phyloP scores from a whole-genome alignment of 805 yeast species.

The Wickerhamomyces alni region DNA sequence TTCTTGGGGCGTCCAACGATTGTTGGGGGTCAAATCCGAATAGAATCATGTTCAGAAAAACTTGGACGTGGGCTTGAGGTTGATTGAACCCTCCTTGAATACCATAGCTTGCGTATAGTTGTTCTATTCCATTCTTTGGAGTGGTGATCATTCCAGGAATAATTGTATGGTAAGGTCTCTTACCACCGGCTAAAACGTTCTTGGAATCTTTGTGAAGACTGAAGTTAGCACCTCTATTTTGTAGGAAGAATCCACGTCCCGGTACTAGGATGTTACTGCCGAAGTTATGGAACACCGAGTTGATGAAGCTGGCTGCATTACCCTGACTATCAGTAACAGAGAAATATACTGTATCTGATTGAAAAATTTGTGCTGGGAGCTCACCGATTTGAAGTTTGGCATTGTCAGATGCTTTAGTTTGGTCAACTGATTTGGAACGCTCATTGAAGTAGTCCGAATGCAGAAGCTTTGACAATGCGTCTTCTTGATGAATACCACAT shows the following conservation, averaged over 20 bases:
- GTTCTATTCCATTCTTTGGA: slow-evolving; percentile 28
- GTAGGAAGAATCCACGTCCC: slow-evolving; percentile 60
- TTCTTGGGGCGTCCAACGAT: slow-evolving; percentile 70
- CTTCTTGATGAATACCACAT: slow-evolving; percentile 25
- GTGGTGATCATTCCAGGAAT: slow-evolving; percentile 76
- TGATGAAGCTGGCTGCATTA: slow-evolving; percentile 78
- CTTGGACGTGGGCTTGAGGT: slow-evolving; percentile 82
- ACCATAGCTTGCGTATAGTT: slow-evolving; percentile 67
- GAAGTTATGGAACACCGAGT: slow-evolving; percentile 63
- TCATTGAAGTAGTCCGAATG: slow-evolving; percentile 41
- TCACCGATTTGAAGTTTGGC: slow-evolving; percentile 37
- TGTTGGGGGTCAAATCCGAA: slow-evolving; percentile 68
- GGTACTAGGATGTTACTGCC: slow-evolving; percentile 69
- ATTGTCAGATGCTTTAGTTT: slow-evolving; percentile 35
- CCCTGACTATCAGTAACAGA: slow-evolving; percentile 61
- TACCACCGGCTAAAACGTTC: slow-evolving; percentile 61
- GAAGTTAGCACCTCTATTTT: slow-evolving; percentile 75
- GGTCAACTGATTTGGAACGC: slow-evolving; percentile 42
- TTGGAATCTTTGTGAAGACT: slow-evolving; percentile 49
- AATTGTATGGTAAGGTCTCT: slow-evolving; percentile 77
- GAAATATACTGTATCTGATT: slow-evolving; percentile 69
- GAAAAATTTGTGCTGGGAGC: slow-evolving; percentile 49
- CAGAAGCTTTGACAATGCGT: slow-evolving; percentile 37
- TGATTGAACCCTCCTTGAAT: slow-evolving; percentile 88
- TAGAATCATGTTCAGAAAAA: slow-evolving; percentile 54